Conservation (phyloP, 768 basidiomycete species). For the Multifurca ochricompacta region DNA sequence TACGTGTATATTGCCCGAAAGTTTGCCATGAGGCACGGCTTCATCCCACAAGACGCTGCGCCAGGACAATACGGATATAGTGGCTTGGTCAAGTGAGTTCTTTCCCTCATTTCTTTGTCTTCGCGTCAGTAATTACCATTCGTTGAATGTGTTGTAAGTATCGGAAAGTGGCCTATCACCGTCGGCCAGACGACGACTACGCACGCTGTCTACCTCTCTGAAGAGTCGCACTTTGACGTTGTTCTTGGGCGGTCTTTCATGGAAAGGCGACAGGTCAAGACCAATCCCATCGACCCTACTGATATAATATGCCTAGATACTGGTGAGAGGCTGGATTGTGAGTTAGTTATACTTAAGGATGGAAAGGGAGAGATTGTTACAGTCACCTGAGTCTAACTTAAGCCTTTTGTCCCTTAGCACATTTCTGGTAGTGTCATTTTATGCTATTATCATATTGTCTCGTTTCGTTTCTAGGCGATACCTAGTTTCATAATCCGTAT, state of each 20-base stretch:
- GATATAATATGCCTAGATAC: slow-evolving; percentile 88
- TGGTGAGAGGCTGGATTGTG: slow-evolving; percentile 86
- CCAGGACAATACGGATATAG: slow-evolving; percentile 94
- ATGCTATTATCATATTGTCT: not conserved
- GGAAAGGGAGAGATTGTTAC: slow-evolving; percentile 86
- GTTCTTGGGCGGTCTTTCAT: slow-evolving; percentile 85
- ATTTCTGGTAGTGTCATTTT: not conserved
- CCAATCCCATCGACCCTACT: slow-evolving; percentile 77
- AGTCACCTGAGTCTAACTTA: slow-evolving; percentile 47
- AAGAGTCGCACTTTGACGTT: slow-evolving; percentile 94
- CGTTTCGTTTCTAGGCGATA: slow-evolving; percentile 5
- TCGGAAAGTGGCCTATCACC: slow-evolving; percentile 85
- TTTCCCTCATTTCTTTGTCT: not conserved
- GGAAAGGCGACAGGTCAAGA: slow-evolving; percentile 70
- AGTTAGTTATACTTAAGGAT: slow-evolving; percentile 86
- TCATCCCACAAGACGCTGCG: slow-evolving; percentile 79
- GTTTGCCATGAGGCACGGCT: slow-evolving; percentile 81
- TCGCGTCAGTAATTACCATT: not conserved
- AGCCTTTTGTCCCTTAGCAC: not conserved
- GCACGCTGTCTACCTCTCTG: slow-evolving; percentile 74
- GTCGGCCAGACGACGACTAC: slow-evolving; percentile 34
- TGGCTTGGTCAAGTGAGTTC: slow-evolving; percentile 58
- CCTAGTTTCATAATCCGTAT: slow-evolving; percentile 2
- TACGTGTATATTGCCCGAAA: slow-evolving; percentile 94
- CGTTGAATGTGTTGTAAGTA: slow-evolving; percentile 27